These are phyloP conservation scores for Neopestalotiopsis rosae DNA, from an alignment of 2,329 filamentous ascomycete species.

Conservation along the genomic window DNA sequence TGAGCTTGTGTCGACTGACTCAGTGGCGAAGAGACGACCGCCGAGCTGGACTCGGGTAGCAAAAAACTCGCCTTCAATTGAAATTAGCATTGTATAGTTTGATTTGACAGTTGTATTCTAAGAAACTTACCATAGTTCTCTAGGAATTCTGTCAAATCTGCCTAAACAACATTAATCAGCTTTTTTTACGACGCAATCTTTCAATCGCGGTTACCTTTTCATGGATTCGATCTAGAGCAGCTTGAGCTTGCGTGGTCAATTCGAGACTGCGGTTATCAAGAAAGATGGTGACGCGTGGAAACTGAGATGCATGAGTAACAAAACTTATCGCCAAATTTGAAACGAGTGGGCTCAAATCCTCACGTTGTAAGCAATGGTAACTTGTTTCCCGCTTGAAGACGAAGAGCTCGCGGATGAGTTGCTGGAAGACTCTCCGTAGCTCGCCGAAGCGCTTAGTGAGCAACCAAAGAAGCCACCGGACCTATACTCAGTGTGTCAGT, in stretches of 20 bases:
- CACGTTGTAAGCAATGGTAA: conserved; percentile 9
- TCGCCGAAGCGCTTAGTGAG: not conserved
- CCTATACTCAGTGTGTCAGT: not conserved
- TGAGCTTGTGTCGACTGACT: not conserved
- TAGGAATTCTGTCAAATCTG: not conserved
- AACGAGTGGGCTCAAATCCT: too few relatives aligned
- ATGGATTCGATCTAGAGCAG: not conserved
- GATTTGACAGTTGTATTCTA: not conserved
- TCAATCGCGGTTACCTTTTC: not conserved
- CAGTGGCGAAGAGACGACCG: not conserved
- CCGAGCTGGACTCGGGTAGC: not conserved
- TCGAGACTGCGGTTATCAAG: not conserved
- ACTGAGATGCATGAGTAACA: not conserved
- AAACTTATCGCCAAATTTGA: too few relatives aligned
- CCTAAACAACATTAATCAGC: not conserved
- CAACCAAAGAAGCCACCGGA: not conserved
- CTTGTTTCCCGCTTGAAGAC: not conserved
- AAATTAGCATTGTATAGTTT: not conserved
- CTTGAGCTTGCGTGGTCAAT: not conserved
- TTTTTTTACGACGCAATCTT: too few relatives aligned
- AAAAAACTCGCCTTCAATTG: conserved; percentile 4
- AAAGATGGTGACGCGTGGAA: not conserved
- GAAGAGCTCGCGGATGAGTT: not conserved
- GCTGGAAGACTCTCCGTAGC: not conserved
- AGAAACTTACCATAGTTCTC: not conserved